phyloP scores from a whole-genome alignment of 2,329 filamentous ascomycete species.

The Colletotrichum ledebouriae region DNA sequence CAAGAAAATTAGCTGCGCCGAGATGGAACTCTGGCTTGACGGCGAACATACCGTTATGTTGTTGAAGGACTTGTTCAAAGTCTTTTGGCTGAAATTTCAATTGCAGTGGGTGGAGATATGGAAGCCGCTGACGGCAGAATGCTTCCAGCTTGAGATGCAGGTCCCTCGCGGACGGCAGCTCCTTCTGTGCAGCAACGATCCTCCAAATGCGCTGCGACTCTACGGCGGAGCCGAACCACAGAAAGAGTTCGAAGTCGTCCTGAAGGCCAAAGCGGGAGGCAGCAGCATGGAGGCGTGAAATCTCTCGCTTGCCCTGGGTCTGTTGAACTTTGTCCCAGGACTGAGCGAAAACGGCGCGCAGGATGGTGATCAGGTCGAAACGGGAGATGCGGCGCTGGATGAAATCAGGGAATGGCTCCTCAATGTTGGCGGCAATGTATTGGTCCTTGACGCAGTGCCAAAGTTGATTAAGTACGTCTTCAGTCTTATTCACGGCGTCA shows the following conservation, averaged over 20 bases:
- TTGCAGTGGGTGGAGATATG: too few relatives aligned
- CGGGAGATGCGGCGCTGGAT: constrained; percentile 7
- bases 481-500: neutral
- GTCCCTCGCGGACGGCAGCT: too few relatives aligned
- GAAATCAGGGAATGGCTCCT: constrained; percentile 2
- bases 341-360: constrained; percentile 1
- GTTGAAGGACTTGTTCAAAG: too few relatives aligned
- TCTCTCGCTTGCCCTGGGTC: constrained; percentile 1
- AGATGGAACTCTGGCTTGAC: neutral
- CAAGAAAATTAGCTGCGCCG: constrained; percentile 2
- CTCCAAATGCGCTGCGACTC: too few relatives aligned
- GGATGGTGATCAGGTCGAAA: constrained; percentile 1
- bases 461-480: neutral
- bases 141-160: too few relatives aligned
- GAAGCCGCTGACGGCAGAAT: too few relatives aligned
- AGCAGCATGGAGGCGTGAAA: neutral
- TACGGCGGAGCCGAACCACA: too few relatives aligned
- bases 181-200: too few relatives aligned
- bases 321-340: neutral
- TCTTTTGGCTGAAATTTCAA: too few relatives aligned
- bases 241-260: too few relatives aligned
- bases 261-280: too few relatives aligned
- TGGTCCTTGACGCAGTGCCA: neutral
- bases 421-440: neutral
- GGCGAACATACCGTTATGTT: neutral